Evolutionary conservation across 768 basidiomycete species (phyloP).

Genomic region (Clitopilus passeckerianus): DNA sequence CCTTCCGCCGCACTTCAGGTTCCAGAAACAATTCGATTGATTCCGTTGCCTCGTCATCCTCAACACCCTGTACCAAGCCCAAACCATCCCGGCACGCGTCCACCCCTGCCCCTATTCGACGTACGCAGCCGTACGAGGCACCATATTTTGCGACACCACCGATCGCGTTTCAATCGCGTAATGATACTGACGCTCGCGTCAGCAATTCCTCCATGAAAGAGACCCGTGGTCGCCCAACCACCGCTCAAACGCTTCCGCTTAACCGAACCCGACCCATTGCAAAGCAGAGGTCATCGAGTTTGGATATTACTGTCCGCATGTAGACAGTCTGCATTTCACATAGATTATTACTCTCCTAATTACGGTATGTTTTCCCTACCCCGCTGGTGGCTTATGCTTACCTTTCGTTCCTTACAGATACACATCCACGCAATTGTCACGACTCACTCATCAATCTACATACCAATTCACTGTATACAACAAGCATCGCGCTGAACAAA

Average conservation of each 20-base stretch:
- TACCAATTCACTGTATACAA: background rate
- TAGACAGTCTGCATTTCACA: background rate
- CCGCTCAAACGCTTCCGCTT: slow-evolving; percentile 1
- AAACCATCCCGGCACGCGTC: slow-evolving; percentile 25
- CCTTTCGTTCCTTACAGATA: background rate
- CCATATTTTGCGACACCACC: slow-evolving; percentile 42
- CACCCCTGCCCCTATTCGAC: slow-evolving; percentile 21
- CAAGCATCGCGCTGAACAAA: background rate
- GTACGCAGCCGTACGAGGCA: slow-evolving; percentile 38
- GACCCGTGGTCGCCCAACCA: slow-evolving; percentile 3
- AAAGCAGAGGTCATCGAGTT: slow-evolving; percentile 28
- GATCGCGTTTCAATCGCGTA: slow-evolving; percentile 13
- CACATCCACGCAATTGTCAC: background rate
- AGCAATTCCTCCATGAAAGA: slow-evolving; percentile 1
- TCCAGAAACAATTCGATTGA: slow-evolving; percentile 11
- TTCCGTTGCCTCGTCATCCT: slow-evolving; percentile 9
- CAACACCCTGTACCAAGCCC: slow-evolving; percentile 18
- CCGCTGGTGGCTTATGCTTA: background rate
- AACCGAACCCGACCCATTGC: slow-evolving; percentile 8
- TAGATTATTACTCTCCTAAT: background rate
- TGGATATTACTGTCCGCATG: background rate
- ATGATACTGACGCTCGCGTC: background rate
- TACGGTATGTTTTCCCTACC: background rate
- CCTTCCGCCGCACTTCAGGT: slow-evolving; percentile 15
- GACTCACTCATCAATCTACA: background rate